Evolutionary conservation across 345 rosid species (phyloP).

Genomic region (Salix arbutifolia): DNA sequence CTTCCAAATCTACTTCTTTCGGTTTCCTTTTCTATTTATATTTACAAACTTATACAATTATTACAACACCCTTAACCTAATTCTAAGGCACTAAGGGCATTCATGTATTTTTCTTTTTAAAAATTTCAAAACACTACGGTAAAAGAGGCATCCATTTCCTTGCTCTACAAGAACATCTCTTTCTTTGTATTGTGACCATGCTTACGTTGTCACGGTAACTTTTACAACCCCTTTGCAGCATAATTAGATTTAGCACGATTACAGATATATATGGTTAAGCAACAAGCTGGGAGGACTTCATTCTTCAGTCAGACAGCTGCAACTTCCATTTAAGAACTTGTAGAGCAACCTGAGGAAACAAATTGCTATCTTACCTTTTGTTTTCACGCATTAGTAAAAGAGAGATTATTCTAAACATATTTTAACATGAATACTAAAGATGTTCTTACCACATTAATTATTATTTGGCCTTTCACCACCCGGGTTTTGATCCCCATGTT

Average conservation of each 20-base stretch:
- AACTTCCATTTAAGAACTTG: neutral
- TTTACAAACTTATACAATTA: too few species aligned
- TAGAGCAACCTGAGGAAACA: neutral
- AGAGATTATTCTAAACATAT: neutral
- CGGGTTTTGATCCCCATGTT: neutral
- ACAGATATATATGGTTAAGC: neutral
- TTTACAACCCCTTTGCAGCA: neutral
- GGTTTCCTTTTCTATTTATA: too few species aligned
- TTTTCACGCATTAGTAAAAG: neutral
- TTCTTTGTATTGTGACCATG: too few species aligned
- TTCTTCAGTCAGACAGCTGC: neutral
- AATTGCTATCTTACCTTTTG: neutral
- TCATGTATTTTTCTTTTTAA: too few species aligned
- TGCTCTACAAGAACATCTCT: too few species aligned
- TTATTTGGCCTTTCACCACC: neutral
- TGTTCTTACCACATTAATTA: neutral
- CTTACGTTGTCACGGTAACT: too few species aligned
- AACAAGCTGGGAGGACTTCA: neutral
- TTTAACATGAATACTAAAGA: neutral
- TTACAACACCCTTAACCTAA: too few species aligned
- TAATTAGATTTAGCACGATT: neutral
- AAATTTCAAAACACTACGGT: too few species aligned
- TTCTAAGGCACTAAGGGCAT: too few species aligned
- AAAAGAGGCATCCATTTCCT: too few species aligned
- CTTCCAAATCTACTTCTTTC: too few species aligned